A percentile compares a stretch with the other conserved stretches of the same genome.
phyloP scores from a whole-genome alignment of 208 protist genomes.

The Tritrichomonas musculus region DNA sequence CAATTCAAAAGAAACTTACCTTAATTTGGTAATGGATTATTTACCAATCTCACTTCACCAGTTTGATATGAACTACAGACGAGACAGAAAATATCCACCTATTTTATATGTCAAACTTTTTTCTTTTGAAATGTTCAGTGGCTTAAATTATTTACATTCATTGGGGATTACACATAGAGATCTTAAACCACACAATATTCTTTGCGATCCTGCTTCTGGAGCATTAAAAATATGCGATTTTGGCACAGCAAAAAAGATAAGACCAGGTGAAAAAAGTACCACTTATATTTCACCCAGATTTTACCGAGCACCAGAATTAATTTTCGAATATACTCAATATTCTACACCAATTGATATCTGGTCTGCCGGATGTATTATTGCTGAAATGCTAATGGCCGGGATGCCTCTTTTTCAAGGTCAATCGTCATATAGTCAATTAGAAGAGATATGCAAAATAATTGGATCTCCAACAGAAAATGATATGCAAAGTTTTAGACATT shows the following conservation, averaged over 20 bases:
- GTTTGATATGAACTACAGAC: constrained; percentile 70
- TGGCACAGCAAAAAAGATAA: constrained; percentile 61
- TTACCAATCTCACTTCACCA: constrained; percentile 85
- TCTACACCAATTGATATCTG: constrained; percentile 77
- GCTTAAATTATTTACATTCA: constrained; percentile 87
- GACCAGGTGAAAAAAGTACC: constrained; percentile 70
- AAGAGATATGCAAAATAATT: neutral
- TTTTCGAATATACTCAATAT: constrained; percentile 81
- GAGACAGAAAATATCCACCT: constrained; percentile 55
- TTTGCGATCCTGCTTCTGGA: constrained; percentile 69
- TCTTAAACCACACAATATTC: constrained; percentile 84
- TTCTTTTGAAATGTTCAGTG: constrained; percentile 86
- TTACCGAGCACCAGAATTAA: constrained; percentile 81
- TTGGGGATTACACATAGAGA: constrained; percentile 76
- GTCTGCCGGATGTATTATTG: constrained; percentile 84
- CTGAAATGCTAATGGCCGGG: constrained; percentile 86
- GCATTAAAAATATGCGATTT: constrained; percentile 89
- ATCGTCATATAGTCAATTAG: constrained; percentile 56
- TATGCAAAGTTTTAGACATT: neutral
- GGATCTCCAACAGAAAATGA: neutral
- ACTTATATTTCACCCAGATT: constrained; percentile 83
- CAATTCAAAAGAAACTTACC: constrained; percentile 70
- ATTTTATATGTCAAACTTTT: constrained; percentile 59
- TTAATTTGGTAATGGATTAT: constrained; percentile 97
- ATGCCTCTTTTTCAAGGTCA: constrained; percentile 83